Evolutionary conservation across 108 stramenopile species (phyloP), one percentile per base, ranked within the genome.

Genomic region (Nannochloropsis gaditana): DNA sequence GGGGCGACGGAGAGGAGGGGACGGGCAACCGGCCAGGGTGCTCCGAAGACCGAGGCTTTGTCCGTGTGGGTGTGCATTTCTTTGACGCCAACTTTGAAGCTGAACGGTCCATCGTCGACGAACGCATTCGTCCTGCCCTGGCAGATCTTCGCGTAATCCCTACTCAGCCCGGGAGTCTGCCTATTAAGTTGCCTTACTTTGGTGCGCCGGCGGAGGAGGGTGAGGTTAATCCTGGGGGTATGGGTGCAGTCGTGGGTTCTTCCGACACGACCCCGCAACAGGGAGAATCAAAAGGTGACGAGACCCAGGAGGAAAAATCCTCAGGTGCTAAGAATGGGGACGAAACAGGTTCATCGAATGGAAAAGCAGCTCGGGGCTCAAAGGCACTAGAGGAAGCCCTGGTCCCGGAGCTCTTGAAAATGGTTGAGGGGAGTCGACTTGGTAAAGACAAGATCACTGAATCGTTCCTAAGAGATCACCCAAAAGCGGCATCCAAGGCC

Each of bases 1-100:
- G 85, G 85, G 80, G 81, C 9, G 85, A 50, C 8, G 85, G 45
- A 44, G 73, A 80, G 80, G 84, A 80, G 42, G 81, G 80, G 45
- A 15, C 15, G n/a, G 85, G 45, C 15, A 15, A n/a, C 15, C 59
- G n/a, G n/a, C 19, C 47, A 15, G 59, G 59, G 59, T n/a, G 2
- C 5, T 15, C 6, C 19, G 59, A 73, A n/a, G 59, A 73, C 4
- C 15, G 59, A n/a, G 59, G 59, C 5, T 73, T 73, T 73, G 59
- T 73, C 5, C 59, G 59, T n/a, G 15, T 73, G 8, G 59, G 59
- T 4, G 15, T 73, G 59, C 59, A 73, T 73, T 73, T 73, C n/a
- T 73, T 73, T 73, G 59, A 73, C n/a, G 59, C n/a, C 2, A n/a
- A 73, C 8, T 73, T 73, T 6, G 59, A 73, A n/a, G 59, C 59